Base-by-base conservation (phyloP, 192 early-diverging fungal species). In the Linnemannia elongata region DNA sequence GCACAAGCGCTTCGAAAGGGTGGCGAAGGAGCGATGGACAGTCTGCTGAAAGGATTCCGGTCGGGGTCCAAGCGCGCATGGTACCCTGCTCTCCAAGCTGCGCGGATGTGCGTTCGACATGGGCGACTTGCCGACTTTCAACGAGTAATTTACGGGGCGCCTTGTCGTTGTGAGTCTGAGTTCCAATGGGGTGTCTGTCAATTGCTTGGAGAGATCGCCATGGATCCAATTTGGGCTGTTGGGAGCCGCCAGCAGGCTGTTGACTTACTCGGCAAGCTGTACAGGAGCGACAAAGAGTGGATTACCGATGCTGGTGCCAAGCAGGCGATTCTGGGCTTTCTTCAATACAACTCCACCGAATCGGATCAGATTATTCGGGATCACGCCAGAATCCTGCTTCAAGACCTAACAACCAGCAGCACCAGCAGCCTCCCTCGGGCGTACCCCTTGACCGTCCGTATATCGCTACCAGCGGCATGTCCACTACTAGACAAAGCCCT, bases 161-260 rank as follows among this genome's bases (percentile, higher is more conserved):
- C 71, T 72, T 72, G 71, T 44, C 35, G 71, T 72, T 4, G 41
- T 39, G 71, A 72, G 7, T 12, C 41, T 3, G 71, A 72, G 42
- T 72, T 72, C 71, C 71, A 72, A 45, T 72, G 71, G 71, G 71
- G 71, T 45, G 44, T 72, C 42, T 39, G 39, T 45, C 71, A 72
- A 72, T n/a, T 72, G 42, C 71, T 72, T n/a, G 71, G 41, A 45
- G 71, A 72, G 42, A 44, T 72, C 15, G 71, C 71, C 42, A 20
- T 72, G 17, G 71, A 72, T 72, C 20, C n/a, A 5, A 44, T 42
- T n/a, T 72, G 71, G 71, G 42, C 13, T n/a, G 24, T 45, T 12
- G 41, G 20, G 18, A 72, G 2, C 10, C 71, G 71, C 41, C 42
- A 47, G 24, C 42, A 44, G 42, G 71, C 41, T n/a, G 41, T 44